Base-by-base conservation (phyloP, 2,329 filamentous ascomycete species). In the Fusarium sororula region DNA sequence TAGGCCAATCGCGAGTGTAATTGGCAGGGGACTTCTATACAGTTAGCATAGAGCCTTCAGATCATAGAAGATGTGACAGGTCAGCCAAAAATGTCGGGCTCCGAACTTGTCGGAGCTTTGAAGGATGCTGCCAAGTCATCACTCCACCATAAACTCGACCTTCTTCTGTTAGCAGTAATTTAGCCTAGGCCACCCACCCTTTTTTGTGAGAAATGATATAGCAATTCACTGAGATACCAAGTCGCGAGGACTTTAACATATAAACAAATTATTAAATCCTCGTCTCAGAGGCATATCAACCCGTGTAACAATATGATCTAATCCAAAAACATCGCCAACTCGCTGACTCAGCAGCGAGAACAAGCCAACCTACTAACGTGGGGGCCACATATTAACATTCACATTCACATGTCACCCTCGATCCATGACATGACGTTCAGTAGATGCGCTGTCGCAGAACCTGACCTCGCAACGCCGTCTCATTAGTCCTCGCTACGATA, bases 361-460 rank as follows among this genome's bases (percentile, higher is more conserved):
- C 35, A 57, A 44, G 7, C n/a, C 26, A 70, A 68, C 57, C 18
- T 32, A 57, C 32, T 15, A 35, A 68, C 63, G 68, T 76, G 74
- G 74, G 71, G 54, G 50, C 57, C 47, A 58, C 53, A 53, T 53
- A n/a, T 66, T 39, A 55, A 42, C 53, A 42, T 62, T 58, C 42
- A 68, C 57, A 65, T 75, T 76, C 74, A 77, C 75, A 76, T 77
- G 75, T 68, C 65, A 68, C 50, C 48, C 65, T 42, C 20, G 20
- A 68, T 54, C 47, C 22, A 50, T 63, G 56, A 44, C 57, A 68
- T 77, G 71, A 73, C 70, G 67, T 59, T 50, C 56, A 57, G 30
- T 55, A 62, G 47, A 75, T 75, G 72, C 72, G 72, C 72, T 75
- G 72, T 75, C 62, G 65, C 69, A 73, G 47, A 70, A 61, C 65